Conservation (phyloP, 2,329 filamentous ascomycete genomes). For the Chaetomiaceae sp. region DNA sequence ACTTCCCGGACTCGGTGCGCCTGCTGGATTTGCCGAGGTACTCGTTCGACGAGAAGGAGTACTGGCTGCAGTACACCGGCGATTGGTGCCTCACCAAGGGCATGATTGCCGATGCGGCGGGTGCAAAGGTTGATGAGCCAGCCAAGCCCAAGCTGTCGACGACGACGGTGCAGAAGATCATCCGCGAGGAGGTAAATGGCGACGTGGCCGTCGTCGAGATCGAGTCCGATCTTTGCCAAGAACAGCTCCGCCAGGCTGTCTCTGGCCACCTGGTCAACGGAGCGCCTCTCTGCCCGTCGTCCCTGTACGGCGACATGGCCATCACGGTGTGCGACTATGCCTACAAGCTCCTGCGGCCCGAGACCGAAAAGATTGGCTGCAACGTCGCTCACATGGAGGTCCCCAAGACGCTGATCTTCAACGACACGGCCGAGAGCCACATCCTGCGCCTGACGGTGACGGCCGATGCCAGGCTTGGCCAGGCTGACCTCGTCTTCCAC, state of each 20-base stretch:
- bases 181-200: slow-evolving; percentile 58
- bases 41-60: slow-evolving; percentile 68
- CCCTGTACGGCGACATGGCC: slow-evolving; percentile 46
- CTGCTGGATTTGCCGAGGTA: slow-evolving; percentile 65
- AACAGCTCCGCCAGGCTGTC: slow-evolving; percentile 57
- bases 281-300: slow-evolving; percentile 47
- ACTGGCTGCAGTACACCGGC: slow-evolving; percentile 61
- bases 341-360: slow-evolving; percentile 42
- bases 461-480: slow-evolving; percentile 52
- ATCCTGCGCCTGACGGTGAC: slow-evolving; percentile 57
- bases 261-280: slow-evolving; percentile 54
- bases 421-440: slow-evolving; percentile 45
- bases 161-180: slow-evolving; percentile 60
- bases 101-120: slow-evolving; percentile 12
- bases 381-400: slow-evolving; percentile 43
- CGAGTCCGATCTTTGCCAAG: slow-evolving; percentile 59
- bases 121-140: slow-evolving; percentile 29
- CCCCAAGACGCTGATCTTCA: slow-evolving; percentile 63
- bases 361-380: slow-evolving; percentile 42
- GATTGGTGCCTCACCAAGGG: slow-evolving; percentile 71
- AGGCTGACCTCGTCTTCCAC: slow-evolving; percentile 54
- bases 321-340: slow-evolving; percentile 57
- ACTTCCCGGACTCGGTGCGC: slow-evolving; percentile 37
- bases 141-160: slow-evolving; percentile 39
- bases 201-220: slow-evolving; percentile 57